Conservation (phyloP, 352 stramenopile species). For the Pythium pectinolyticum region DNA sequence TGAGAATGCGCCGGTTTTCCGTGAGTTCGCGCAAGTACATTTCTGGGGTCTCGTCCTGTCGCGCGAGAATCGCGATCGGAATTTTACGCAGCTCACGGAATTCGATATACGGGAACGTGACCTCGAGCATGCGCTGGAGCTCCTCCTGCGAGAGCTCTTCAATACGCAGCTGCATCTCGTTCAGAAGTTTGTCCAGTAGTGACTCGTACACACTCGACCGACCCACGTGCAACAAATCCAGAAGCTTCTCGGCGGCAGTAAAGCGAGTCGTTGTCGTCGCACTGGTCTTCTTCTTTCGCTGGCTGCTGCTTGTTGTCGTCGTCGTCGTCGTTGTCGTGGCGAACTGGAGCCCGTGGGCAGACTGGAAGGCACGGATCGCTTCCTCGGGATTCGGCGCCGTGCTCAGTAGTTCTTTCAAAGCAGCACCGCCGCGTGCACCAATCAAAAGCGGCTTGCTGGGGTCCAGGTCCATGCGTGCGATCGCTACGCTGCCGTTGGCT, state of each 20-base stretch:
- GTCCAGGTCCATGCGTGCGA: conserved; percentile 27
- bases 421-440: conserved; percentile 65
- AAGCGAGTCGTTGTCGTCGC: conserved; percentile 33
- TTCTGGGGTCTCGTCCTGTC: conserved; percentile 78
- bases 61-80: conserved; percentile 77
- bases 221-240: conserved; percentile 70
- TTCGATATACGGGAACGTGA: conserved; percentile 88
- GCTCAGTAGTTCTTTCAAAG: conserved; percentile 79
- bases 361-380: conserved; percentile 81
- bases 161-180: conserved; percentile 77
- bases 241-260: conserved; percentile 62
- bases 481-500: conserved; percentile 12
- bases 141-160: conserved; percentile 67
- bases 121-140: conserved; percentile 67
- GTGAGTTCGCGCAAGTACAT: conserved; percentile 78
- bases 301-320: neutral
- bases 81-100: conserved; percentile 84
- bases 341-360: conserved; percentile 54
- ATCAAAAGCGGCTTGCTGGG: conserved; percentile 55
- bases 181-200: conserved; percentile 62
- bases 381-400: conserved; percentile 83
- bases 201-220: conserved; percentile 69
- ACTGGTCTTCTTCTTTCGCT: conserved; percentile 11
- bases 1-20: conserved; percentile 77
- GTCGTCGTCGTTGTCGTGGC: conserved; percentile 30